Conservation (phyloP, 2,329 filamentous ascomycete species). For the Blastomyces silverae region DNA sequence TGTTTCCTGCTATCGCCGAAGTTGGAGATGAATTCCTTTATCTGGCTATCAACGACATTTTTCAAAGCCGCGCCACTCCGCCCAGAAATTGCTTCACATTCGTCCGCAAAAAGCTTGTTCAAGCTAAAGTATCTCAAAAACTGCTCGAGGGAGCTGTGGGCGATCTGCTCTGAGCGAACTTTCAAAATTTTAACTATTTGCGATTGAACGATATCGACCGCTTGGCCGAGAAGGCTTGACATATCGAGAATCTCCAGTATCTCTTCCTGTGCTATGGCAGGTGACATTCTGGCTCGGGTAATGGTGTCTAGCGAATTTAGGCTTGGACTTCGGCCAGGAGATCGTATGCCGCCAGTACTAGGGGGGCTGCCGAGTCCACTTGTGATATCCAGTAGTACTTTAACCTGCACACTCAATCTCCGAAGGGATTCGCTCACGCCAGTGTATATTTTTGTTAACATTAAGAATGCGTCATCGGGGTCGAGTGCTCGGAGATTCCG, state of each 20-base stretch:
- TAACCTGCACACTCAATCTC: conserved; percentile 81
- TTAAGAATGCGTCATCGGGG: conserved; percentile 72
- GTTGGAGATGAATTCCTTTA: conserved; percentile 54
- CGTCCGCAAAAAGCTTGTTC: conserved; percentile 58
- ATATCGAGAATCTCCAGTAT: conserved; percentile 58
- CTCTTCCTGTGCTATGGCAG: conserved; percentile 48
- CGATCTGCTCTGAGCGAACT: conserved; percentile 55
- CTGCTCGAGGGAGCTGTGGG: conserved; percentile 48
- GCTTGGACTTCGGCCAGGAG: conserved; percentile 43
- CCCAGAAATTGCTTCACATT: conserved; percentile 60
- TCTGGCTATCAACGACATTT: conserved; percentile 56
- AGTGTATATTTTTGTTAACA: conserved; percentile 77
- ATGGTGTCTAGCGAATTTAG: conserved; percentile 41
- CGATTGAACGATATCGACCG: conserved; percentile 59
- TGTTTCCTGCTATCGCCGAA: conserved; percentile 54
- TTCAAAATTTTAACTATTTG: conserved; percentile 59
- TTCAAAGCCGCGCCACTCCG: conserved; percentile 55
- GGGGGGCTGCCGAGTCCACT: conserved; percentile 43
- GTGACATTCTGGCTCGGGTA: conserved; percentile 26
- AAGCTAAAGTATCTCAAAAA: conserved; percentile 58
- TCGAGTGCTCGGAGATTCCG: conserved; percentile 81
- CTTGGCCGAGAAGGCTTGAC: conserved; percentile 58
- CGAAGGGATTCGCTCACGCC: conserved; percentile 80
- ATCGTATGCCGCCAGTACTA: conserved; percentile 27
- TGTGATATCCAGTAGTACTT: conserved; percentile 88